phyloP scores from a whole-genome alignment of 345 rosid genomes.

The Aegle marmelos region DNA sequence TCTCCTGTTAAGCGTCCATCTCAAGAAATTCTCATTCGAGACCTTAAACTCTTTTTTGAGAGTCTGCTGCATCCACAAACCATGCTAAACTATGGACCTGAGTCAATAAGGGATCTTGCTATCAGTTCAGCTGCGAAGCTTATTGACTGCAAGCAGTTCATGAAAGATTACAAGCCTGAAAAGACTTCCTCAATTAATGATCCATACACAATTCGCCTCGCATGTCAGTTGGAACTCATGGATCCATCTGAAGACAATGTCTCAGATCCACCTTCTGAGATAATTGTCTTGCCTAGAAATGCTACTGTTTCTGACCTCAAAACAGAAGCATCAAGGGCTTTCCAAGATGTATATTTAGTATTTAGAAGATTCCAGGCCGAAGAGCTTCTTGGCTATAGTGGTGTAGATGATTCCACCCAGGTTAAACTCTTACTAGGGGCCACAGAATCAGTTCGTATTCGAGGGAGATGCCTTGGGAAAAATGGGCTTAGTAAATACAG shows the following conservation, averaged over 20 bases:
- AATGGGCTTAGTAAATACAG: slow-evolving; percentile 34
- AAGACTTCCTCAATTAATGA: slow-evolving; percentile 5
- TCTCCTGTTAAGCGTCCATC: slow-evolving; percentile 38
- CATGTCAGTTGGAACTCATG: slow-evolving; percentile 42
- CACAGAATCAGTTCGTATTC: slow-evolving; percentile 29
- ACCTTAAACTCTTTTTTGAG: slow-evolving; percentile 45
- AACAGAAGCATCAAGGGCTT: slow-evolving; percentile 46
- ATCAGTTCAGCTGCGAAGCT: slow-evolving; percentile 46
- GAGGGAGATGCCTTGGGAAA: slow-evolving; percentile 48
- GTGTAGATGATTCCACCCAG: slow-evolving; percentile 63
- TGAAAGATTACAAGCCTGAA: slow-evolving; percentile 47
- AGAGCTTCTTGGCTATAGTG: slow-evolving; percentile 47
- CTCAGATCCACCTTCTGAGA: slow-evolving; percentile 40
- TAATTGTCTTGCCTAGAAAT: slow-evolving; percentile 32
- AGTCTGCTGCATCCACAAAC: slow-evolving; percentile 41
- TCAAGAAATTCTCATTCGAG: slow-evolving; percentile 41
- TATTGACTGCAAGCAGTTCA: slow-evolving; percentile 76
- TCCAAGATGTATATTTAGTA: slow-evolving; percentile 59
- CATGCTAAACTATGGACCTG: slow-evolving; percentile 31
- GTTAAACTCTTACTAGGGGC: slow-evolving; percentile 43
- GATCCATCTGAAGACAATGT: slow-evolving; percentile 34
- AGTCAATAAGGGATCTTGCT: slow-evolving; percentile 21
- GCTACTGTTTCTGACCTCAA: slow-evolving; percentile 59
- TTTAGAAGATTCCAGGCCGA: slow-evolving; percentile 55
- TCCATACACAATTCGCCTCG: slow-evolving; percentile 25